Conservation (phyloP, 1,139 yeast species). For the Saccharomyces pastorianus region DNA sequence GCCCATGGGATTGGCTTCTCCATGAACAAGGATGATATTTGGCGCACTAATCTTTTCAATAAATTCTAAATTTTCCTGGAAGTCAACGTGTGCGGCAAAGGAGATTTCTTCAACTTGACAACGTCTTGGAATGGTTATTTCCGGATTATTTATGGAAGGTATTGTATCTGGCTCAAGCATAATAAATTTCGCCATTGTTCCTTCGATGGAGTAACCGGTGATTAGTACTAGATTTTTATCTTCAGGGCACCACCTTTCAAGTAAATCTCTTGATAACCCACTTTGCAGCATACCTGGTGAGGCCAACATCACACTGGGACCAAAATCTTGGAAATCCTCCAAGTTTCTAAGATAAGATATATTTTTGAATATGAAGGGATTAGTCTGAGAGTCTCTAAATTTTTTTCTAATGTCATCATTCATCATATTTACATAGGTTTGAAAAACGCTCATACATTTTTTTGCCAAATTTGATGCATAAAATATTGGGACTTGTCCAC, state of each 20-base stretch:
- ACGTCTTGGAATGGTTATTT: conserved; percentile 76
- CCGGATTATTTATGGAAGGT: conserved; percentile 73
- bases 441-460: conserved; percentile 95
- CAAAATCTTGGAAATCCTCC: conserved; percentile 83
- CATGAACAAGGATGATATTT: conserved; percentile 84
- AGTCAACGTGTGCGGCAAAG: conserved; percentile 98
- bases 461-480: conserved; percentile 91
- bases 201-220: conserved; percentile 97
- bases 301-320: conserved; percentile 93
- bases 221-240: conserved; percentile 77
- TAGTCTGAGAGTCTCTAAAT: conserved; percentile 66
- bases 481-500: conserved; percentile 60
- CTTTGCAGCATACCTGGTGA: conserved; percentile 97
- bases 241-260: conserved; percentile 97
- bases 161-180: conserved; percentile 84
- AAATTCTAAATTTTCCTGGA: conserved; percentile 83
- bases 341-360: conserved; percentile 72
- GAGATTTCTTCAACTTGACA: conserved; percentile 89
- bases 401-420: conserved; percentile 77
- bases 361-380: conserved; percentile 86
- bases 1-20: conserved; percentile 98
- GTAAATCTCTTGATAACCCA: conserved; percentile 82
- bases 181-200: conserved; percentile 90
- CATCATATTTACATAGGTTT: conserved; percentile 95
- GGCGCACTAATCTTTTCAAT: conserved; percentile 82